A percentile compares a stretch with the other conserved stretches of the same genome.
Conservation (phyloP, 2,329 filamentous ascomycete genomes). For the Graphium sp. region DNA sequence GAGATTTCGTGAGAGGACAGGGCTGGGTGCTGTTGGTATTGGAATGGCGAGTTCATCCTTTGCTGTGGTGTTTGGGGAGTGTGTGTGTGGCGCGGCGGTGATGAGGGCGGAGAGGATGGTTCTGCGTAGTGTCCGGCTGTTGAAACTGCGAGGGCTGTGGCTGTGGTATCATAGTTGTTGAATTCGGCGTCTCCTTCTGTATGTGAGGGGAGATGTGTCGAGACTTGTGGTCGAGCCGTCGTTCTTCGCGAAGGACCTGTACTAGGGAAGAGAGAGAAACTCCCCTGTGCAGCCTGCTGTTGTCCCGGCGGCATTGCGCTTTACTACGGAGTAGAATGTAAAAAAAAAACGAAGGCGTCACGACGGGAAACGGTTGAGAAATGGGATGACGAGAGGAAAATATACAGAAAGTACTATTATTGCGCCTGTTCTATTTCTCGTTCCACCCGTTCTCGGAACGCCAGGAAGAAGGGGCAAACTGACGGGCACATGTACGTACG, state of each 20-base stretch:
- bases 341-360: neutral
- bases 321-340: neutral
- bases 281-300: slow-evolving; percentile 15
- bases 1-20: slow-evolving; percentile 15
- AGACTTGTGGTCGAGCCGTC: slow-evolving; percentile 11
- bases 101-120: too few relatives aligned
- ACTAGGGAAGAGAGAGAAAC: slow-evolving; percentile 41
- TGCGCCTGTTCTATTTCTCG: too few relatives aligned
- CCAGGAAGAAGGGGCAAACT: too few relatives aligned
- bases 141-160: too few relatives aligned
- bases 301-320: slow-evolving; percentile 19
- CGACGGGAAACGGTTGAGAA: neutral
- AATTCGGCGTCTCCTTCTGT: slow-evolving; percentile 23
- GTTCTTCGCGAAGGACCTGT: slow-evolving; percentile 24
- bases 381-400: slow-evolving; percentile 1
- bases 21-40: slow-evolving; percentile 17
- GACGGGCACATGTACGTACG: too few relatives aligned
- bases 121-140: too few relatives aligned
- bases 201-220: slow-evolving; percentile 12
- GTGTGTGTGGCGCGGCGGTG: too few relatives aligned
- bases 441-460: too few relatives aligned
- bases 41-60: slow-evolving; percentile 19
- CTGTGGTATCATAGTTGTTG: too few relatives aligned
- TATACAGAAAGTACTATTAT: neutral
- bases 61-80: too few relatives aligned